Evolutionary conservation across 2,329 filamentous ascomycete genomes (phyloP), one percentile per base, ranked within the genome.

Genomic region (Cladophialophora carrionii): DNA sequence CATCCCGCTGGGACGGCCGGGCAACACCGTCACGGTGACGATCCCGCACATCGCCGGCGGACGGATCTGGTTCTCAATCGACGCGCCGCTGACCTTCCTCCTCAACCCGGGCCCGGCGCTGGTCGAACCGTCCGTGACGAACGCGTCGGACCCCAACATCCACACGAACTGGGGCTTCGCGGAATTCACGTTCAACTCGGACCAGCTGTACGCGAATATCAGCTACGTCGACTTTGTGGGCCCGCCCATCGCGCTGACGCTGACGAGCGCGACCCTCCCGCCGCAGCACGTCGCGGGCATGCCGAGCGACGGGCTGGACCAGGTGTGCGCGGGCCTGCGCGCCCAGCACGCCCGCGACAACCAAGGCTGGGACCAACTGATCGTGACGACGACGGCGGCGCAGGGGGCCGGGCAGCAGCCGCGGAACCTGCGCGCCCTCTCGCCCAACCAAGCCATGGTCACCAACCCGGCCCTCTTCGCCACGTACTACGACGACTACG

Each of bases 181-280:
- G 78, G 88, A 91, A 76, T 87, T 90, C 71, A 89, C 87, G 17
- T 89, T 84, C 76, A 89, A 89, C 75, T 71, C 76, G 41, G 72
- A 74, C 34, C 81, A 89, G 75, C 77, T 90, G 4, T 90, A 85
- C 73, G 86, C 85, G 71, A 90, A 90, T 71, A 87, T 93, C 71
- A 86, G 83, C 67, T 88, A 89, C 74, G 90, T 93, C 60, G 90
- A 93, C 78, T 93, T 93, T 76, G 84, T 92, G 67, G 78, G 78
- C 71, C 80, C 80, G 71, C 87, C 88, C n/a, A 82, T 89, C 58
- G 82, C 84, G 0, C 75, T 87, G 67, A 79, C 80, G 4, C 77
- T 87, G 10, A 77, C 78, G 49, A 80, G 77, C 4, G 73, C 70
- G 0, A 74, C 76, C 14, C 81, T 81, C n/a, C 72, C 65, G 0